phyloP scores from a whole-genome alignment of 306 rosid species.

The Medicago ruthenica region DNA sequence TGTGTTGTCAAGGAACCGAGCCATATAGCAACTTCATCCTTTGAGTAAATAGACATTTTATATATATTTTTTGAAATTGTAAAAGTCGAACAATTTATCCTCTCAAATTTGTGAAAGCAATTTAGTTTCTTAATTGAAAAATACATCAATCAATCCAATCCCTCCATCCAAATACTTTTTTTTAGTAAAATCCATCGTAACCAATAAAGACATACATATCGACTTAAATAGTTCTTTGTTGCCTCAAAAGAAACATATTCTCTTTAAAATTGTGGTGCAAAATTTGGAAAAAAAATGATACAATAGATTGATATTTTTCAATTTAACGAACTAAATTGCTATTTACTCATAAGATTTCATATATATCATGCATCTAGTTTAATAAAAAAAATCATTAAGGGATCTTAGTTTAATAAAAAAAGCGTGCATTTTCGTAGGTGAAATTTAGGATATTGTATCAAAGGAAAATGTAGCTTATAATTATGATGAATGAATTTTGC shows the following conservation, averaged over 20 bases:
- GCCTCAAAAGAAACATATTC: no score
- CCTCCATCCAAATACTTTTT: background rate
- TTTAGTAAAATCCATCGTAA: no score
- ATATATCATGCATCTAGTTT: background rate
- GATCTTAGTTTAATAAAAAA: background rate
- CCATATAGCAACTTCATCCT: background rate
- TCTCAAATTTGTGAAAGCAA: no score
- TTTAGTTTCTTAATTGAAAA: background rate
- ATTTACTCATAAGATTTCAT: background rate
- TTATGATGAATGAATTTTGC: slow-evolving; percentile 46
- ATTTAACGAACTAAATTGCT: no score
- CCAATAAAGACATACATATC: no score
- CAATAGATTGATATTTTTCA: no score
- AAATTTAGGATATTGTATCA: background rate
- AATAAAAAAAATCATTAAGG: background rate
- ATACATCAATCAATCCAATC: no score
- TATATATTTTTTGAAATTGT: no score
- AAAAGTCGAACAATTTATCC: background rate
- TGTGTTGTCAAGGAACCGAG: background rate
- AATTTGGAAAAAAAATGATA: no score
- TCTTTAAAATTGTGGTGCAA: no score
- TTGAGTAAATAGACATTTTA: background rate
- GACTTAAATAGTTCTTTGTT: no score
- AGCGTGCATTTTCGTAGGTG: slow-evolving; percentile 4
- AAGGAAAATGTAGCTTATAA: slow-evolving; percentile 30